These are phyloP conservation scores for Metarhizium brunneum DNA, from an alignment of 2,329 filamentous ascomycete genomes.

Conservation along the genomic window DNA sequence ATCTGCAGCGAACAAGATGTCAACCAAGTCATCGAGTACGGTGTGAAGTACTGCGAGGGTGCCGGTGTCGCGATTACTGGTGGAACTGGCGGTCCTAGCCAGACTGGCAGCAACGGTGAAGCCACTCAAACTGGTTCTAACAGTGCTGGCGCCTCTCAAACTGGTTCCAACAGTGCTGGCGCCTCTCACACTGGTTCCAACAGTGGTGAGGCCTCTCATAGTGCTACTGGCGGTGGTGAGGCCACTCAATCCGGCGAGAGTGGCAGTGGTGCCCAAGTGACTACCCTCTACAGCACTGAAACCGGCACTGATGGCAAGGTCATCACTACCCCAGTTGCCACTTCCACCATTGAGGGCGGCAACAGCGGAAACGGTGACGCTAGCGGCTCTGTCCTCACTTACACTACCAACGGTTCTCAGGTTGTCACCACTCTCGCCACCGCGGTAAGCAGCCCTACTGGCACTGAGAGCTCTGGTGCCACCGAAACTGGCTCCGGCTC, in stretches of 20 bases:
- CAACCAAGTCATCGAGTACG: slow-evolving; percentile 28
- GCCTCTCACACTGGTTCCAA: neutral
- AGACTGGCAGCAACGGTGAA: neutral
- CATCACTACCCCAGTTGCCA: slow-evolving; percentile 25
- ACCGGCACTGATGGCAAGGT: slow-evolving; percentile 22
- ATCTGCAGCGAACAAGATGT: slow-evolving; percentile 29
- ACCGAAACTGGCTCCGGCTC: slow-evolving; percentile 8
- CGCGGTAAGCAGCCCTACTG: slow-evolving; percentile 10
- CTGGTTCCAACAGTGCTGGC: neutral
- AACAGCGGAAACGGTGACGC: slow-evolving; percentile 10
- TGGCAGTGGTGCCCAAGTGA: slow-evolving; percentile 11
- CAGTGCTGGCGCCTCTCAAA: slow-evolving; percentile 3
- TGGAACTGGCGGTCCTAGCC: neutral
- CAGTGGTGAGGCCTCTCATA: neutral
- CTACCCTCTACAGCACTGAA: slow-evolving; percentile 27
- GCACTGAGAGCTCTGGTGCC: slow-evolving; percentile 11
- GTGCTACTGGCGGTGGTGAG: slow-evolving; percentile 12
- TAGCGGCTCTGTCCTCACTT: slow-evolving; percentile 12
- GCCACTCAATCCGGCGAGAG: neutral
- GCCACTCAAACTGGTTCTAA: slow-evolving; percentile 8
- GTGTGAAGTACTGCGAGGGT: slow-evolving; percentile 26
- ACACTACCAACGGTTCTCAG: slow-evolving; percentile 12
- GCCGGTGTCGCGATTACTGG: slow-evolving; percentile 25
- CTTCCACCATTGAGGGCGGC: slow-evolving; percentile 21
- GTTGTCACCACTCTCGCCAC: slow-evolving; percentile 19